A percentile compares a stretch with the other conserved stretches of the same genome.
Evolutionary conservation across 1,284 basidiomycete species (phyloP).

Genomic region (Chondrostereum purpureum): DNA sequence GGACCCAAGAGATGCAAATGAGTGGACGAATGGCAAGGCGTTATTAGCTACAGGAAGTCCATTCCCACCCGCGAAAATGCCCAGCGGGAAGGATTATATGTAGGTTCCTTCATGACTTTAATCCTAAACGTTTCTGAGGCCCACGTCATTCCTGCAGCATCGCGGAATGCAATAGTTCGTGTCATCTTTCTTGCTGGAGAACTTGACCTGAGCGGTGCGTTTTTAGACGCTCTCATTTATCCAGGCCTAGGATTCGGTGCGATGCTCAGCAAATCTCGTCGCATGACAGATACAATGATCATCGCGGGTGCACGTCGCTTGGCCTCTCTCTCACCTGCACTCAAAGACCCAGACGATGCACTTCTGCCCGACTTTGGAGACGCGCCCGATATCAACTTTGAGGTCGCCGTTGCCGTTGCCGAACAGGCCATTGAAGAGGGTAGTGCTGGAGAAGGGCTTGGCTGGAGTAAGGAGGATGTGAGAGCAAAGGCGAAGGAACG

Average conservation of each 20-base stretch:
- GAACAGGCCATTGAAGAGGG: constrained; percentile 73
- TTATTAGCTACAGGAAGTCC: constrained; percentile 79
- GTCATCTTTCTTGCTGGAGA: background rate
- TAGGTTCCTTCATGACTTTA: constrained; percentile 24
- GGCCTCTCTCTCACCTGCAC: constrained; percentile 70
- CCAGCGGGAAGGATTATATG: constrained; percentile 63
- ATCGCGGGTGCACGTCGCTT: constrained; percentile 68
- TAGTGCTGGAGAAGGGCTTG: constrained; percentile 39
- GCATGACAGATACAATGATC: constrained; percentile 69
- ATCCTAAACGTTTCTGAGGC: background rate
- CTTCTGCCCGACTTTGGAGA: constrained; percentile 71
- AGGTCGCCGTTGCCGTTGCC: constrained; percentile 76
- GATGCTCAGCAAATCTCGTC: constrained; percentile 55
- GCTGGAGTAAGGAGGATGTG: constrained; percentile 48
- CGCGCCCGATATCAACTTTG: constrained; percentile 65
- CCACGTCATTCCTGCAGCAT: background rate
- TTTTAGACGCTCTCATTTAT: constrained; percentile 66
- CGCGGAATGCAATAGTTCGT: constrained; percentile 60
- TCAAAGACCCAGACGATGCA: constrained; percentile 55
- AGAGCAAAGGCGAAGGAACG: constrained; percentile 43
- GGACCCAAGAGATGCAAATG: constrained; percentile 62
- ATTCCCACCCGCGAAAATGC: constrained; percentile 68
- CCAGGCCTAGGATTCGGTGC: constrained; percentile 75
- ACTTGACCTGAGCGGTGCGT: background rate
- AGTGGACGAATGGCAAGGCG: constrained; percentile 74